phyloP scores from a whole-genome alignment of 306 rosid genomes.

The Erythrophleum fordii region DNA sequence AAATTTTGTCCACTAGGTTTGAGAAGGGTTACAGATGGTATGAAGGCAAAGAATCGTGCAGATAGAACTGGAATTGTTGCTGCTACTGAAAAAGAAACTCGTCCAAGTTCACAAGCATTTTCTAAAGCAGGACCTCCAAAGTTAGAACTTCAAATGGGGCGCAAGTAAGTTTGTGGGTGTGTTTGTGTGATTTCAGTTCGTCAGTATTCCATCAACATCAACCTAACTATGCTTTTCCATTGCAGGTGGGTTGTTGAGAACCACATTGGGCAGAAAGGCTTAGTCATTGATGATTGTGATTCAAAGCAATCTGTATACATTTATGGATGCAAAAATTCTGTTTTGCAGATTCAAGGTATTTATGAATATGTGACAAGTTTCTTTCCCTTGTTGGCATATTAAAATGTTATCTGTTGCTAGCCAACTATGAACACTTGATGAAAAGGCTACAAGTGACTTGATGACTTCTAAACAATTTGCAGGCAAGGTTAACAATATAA shows the following conservation, averaged over 20 bases:
- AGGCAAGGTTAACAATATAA: constrained; percentile 98
- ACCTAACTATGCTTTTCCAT: constrained; percentile 13
- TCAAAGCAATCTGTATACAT: constrained; percentile 91
- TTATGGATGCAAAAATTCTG: constrained; percentile 97
- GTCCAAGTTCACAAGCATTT: constrained; percentile 52
- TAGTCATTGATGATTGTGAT: constrained; percentile 91
- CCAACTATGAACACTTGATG: constrained; percentile 28
- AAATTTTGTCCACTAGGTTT: constrained; percentile 58
- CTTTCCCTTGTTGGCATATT: constrained; percentile 1
- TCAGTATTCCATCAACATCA: constrained; percentile 27
- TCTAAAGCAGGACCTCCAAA: constrained; percentile 87
- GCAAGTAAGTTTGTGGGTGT: constrained; percentile 68
- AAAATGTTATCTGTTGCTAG: background rate
- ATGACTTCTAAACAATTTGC: constrained; percentile 44
- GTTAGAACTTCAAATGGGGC: constrained; percentile 98
- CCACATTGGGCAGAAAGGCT: constrained; percentile 82
- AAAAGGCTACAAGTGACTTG: constrained; percentile 21
- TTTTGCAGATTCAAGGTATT: constrained; percentile 91
- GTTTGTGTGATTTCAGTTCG: constrained; percentile 11
- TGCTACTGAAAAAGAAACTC: constrained; percentile 60
- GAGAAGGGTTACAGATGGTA: constrained; percentile 86
- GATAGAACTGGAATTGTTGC: constrained; percentile 85
- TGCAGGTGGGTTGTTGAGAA: constrained; percentile 98
- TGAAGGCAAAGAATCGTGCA: constrained; percentile 89
- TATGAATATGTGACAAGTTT: constrained; percentile 15